Base-by-base conservation (phyloP, 2,329 filamentous ascomycete species). In the Metarhizium robertsii region DNA sequence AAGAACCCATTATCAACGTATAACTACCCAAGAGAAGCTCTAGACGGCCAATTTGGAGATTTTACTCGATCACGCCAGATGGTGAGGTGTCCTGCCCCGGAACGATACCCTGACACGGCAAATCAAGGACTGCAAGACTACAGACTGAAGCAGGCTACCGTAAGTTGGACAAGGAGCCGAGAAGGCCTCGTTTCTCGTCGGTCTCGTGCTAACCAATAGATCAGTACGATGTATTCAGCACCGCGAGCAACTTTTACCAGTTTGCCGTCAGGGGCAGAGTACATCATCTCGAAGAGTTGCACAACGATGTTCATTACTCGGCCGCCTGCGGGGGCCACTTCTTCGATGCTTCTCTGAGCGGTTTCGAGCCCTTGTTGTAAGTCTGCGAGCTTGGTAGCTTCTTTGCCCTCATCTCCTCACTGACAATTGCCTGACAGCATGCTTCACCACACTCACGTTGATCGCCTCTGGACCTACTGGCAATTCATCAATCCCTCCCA, bases 391-490 rank as follows among this genome's bases (percentile, higher is more conserved):
- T 40, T 7, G 11, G 11, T 14, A 16, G 38, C 38, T 16, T 16
- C 10, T 11, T 16, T 16, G 11, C 38, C 38, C 42, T 20, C 42
- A 16, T 8, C 42, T 25, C 8, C 3, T 20, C 10, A 20, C 42
- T n/a, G 38, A 40, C 30, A 10, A 6, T 18, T 25, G 14, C 4
- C 4, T 7, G 11, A 18, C 45, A 70, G 69, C 61, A 74, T 73
- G 74, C 64, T 78, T 30, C 76, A 78, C 57, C 77, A 78, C 69
- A 68, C 75, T 63, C 83, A 87, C 61, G 76, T 87, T 54, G 83
- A 87, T 62, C 79, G 84, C 45, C 72, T 87, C 42, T 85, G 84
- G 69, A 76, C 81, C n/a, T 74, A 78, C 61, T 80, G 73, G 73
- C 71, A 78, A 62, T 71, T 70, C 32, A 71, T 79, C 52, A 61